Evolutionary conservation across 768 basidiomycete genomes (phyloP), one percentile per base, ranked within the genome.

Genomic region (Exidia glandulosa): DNA sequence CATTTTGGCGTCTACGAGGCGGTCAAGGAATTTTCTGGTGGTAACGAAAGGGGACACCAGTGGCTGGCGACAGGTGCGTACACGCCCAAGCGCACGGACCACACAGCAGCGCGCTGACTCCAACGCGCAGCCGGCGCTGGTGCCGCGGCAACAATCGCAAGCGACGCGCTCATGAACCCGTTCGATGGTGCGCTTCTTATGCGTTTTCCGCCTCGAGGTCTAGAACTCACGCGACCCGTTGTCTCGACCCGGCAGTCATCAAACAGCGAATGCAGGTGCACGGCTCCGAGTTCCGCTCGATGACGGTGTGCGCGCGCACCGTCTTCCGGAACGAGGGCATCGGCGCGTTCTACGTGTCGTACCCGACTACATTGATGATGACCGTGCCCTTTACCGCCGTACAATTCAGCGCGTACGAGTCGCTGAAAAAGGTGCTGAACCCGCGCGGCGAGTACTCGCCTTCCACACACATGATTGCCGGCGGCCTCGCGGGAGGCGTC

Each of bases 261-360:
- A 99, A 99, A 75, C 96, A 99, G 77, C 85, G 96, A 57, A 97
- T 99, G 96, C 96, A 99, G 74, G 79, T 98, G 60, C 94, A 94
- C 75, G 84, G 89, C 69, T 98, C 96, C 3, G 79, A 88, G 71
- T 94, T 92, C 73, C 87, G 87, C 50, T 91, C 90, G 36, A 90
- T 94, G 47, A 74, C 86, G 64, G 81, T 83, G n/a, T 94, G 93
- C 65, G 91, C 94, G 60, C 80, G 81, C 27, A 85, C 86, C 13
- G 88, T 99, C 57, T 93, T 92, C 74, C 80, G 74, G 48, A 84
- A 75, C 34, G 96, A 99, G 74, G 96, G 96, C 37, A 70, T 96
- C 52, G 66, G 75, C 36, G 96, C 96, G 9, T 98, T 99, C 79
- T 99, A 97, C 73, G 85, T 99, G 61, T 99, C 96, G 3, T 99